Percentiles rank a stretch among this genome's conserved stretches.
phyloP scores from a whole-genome alignment of 331 rosid species.

The Malus hybrid region DNA sequence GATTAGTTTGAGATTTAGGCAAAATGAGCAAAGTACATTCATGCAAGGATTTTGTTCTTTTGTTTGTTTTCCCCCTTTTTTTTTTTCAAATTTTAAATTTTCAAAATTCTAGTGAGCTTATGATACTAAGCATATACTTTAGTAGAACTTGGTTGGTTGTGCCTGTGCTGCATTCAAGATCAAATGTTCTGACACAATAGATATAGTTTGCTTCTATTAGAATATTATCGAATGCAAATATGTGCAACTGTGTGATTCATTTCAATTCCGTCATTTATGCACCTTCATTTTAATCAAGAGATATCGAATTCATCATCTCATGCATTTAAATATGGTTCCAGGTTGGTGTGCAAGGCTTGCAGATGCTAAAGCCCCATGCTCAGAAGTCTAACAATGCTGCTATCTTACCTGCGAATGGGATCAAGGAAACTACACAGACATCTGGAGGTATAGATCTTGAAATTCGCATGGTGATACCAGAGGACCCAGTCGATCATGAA shows the following conservation, averaged over 20 bases:
- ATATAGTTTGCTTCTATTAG: neutral
- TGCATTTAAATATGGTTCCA: constrained; percentile 22
- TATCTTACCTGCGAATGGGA: constrained; percentile 40
- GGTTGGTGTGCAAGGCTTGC: constrained; percentile 82
- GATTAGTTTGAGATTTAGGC: neutral
- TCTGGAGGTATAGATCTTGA: constrained; percentile 69
- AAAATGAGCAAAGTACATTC: neutral
- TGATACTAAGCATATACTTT: neutral
- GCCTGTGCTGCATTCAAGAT: neutral
- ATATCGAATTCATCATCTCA: constrained; percentile 14
- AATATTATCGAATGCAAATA: neutral
- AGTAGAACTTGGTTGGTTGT: neutral
- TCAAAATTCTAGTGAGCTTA: neutral
- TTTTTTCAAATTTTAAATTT: too few relatives aligned
- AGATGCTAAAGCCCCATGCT: constrained; percentile 63
- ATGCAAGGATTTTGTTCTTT: neutral
- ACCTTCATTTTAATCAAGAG: neutral
- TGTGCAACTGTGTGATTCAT: neutral
- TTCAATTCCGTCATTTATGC: neutral
- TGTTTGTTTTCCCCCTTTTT: too few relatives aligned
- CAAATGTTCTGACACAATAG: neutral
- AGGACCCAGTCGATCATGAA: constrained; percentile 50
- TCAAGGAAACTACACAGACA: constrained; percentile 37
- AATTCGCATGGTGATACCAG: constrained; percentile 49
- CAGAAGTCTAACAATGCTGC: constrained; percentile 33